These are phyloP conservation scores for Pueraria montana DNA, from an alignment of 306 rosid species.

Conservation along the genomic window DNA sequence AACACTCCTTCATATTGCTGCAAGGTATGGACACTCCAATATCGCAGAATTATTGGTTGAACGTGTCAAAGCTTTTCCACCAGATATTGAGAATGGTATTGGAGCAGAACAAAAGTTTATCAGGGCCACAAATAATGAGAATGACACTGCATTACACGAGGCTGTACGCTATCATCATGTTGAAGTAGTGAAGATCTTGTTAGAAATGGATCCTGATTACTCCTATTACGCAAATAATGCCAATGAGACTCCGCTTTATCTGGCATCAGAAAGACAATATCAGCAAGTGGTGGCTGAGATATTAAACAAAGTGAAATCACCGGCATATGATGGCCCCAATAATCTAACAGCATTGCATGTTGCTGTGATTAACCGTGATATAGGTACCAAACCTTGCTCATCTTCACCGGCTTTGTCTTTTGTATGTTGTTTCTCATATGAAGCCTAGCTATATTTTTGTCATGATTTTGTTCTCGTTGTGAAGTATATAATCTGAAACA, in stretches of 20 bases:
- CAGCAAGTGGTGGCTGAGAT: not conserved
- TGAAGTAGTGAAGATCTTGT: not conserved
- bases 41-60: not conserved
- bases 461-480: not conserved
- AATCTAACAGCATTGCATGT: slow-evolving; percentile 6
- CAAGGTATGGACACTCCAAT: slow-evolving; percentile 12
- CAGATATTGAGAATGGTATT: not conserved
- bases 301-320: not conserved
- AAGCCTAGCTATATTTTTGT: not conserved
- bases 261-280: not conserved
- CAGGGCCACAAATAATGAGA: not conserved
- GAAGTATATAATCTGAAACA: too few relatives aligned
- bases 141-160: not conserved
- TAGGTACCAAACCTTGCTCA: not conserved
- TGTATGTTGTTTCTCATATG: not conserved
- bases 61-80: not conserved
- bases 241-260: slow-evolving; percentile 27
- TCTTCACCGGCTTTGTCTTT: not conserved
- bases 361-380: not conserved
- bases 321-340: slow-evolving; percentile 6
- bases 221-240: not conserved
- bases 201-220: not conserved
- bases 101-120: not conserved
- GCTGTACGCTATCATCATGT: not conserved
- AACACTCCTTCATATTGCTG: not conserved